Percentiles rank a stretch among this genome's conserved stretches.
phyloP scores from a whole-genome alignment of 1,284 basidiomycete genomes.

The Golubevia sp. region DNA sequence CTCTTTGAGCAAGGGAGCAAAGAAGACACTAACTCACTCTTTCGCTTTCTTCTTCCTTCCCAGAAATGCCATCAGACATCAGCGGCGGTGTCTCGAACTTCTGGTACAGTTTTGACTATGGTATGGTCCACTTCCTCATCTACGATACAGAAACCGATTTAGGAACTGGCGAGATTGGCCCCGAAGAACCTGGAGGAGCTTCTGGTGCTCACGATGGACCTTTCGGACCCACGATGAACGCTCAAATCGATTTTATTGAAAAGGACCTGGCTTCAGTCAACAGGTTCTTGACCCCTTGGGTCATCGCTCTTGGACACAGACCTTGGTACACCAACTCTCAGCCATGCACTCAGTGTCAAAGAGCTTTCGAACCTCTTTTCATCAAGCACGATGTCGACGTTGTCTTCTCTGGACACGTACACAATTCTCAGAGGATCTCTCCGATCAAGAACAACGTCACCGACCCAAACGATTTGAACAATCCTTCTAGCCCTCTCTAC shows the following conservation, averaged over 20 bases:
- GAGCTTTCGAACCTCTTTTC: constrained; percentile 58
- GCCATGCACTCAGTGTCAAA: constrained; percentile 46
- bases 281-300: constrained; percentile 61
- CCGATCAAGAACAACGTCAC: constrained; percentile 50
- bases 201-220: constrained; percentile 20
- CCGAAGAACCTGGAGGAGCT: constrained; percentile 25
- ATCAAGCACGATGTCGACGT: constrained; percentile 60
- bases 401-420: constrained; percentile 58
- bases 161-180: constrained; percentile 13
- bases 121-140: constrained; percentile 37
- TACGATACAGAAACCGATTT: constrained; percentile 45
- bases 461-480: constrained; percentile 43
- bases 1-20: too few species aligned
- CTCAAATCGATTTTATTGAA: constrained; percentile 37
- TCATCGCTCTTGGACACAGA: constrained; percentile 59
- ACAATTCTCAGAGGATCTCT: constrained; percentile 60
- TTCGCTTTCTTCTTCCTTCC: neutral
- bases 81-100: constrained; percentile 14
- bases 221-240: constrained; percentile 10
- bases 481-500: constrained; percentile 41
- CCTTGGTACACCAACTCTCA: constrained; percentile 42
- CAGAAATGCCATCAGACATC: constrained; percentile 28
- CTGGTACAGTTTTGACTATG: constrained; percentile 40
- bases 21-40: neutral
- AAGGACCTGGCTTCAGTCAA: constrained; percentile 60